A percentile compares a stretch with the other conserved stretches of the same genome.
Conservation (phyloP, 768 basidiomycete genomes). For the Dioszegia aurantiaca region DNA sequence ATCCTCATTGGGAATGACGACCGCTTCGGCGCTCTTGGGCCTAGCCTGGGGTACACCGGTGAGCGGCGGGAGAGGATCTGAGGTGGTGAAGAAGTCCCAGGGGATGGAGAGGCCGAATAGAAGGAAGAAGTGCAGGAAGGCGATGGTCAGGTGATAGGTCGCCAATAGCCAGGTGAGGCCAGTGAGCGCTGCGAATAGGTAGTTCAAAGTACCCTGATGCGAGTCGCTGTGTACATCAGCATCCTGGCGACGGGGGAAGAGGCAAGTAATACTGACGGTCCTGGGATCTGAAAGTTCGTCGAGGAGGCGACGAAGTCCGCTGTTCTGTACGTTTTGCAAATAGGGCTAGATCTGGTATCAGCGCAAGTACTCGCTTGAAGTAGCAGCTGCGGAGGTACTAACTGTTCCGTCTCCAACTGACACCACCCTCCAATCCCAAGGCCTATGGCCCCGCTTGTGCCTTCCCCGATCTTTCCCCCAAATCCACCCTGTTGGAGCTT, state of each 20-base stretch:
- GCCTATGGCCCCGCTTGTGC: constrained; percentile 7
- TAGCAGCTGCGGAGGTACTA: constrained; percentile 1
- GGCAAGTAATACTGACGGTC: not conserved
- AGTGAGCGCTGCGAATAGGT: constrained; percentile 25
- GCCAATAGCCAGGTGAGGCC: constrained; percentile 33
- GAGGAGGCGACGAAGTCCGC: constrained; percentile 21
- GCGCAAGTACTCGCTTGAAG: not conserved
- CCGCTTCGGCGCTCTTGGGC: not conserved
- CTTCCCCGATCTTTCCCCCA: constrained; percentile 14
- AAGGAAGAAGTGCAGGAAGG: constrained; percentile 41
- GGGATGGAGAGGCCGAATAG: constrained; percentile 42
- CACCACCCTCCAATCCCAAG: constrained; percentile 42
- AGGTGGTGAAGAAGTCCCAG: constrained; percentile 16
- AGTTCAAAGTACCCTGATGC: constrained; percentile 17
- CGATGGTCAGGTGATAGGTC: constrained; percentile 19
- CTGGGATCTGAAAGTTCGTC: not conserved
- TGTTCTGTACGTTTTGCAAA: constrained; percentile 14
- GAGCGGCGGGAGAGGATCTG: constrained; percentile 62
- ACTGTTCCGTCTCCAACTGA: constrained; percentile 17
- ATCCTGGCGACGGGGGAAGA: not conserved
- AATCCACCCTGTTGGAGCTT: constrained; percentile 25
- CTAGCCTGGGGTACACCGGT: constrained; percentile 58
- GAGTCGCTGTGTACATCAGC: constrained; percentile 14
- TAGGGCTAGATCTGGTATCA: constrained; percentile 13
- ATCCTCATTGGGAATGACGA: not conserved